These are phyloP conservation scores for Lepidium sativum DNA, from an alignment of 345 rosid species.

Conservation along the genomic window DNA sequence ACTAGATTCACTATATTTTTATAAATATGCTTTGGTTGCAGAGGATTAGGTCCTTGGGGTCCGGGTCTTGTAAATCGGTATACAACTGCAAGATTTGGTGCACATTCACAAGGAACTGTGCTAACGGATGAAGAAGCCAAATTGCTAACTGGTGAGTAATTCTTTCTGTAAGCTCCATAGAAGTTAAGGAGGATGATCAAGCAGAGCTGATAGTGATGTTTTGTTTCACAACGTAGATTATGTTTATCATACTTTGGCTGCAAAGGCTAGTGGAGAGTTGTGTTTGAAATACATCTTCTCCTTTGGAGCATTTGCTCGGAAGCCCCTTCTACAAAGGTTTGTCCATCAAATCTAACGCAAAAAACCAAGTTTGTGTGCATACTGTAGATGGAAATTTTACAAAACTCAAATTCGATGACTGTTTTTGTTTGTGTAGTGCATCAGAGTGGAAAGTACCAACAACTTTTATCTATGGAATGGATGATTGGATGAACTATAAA, in stretches of 20 bases:
- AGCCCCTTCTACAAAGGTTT: slow-evolving; percentile 80
- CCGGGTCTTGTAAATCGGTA: slow-evolving; percentile 77
- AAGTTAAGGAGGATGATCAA: background rate
- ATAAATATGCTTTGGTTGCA: slow-evolving; percentile 27
- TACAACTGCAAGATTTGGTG: slow-evolving; percentile 76
- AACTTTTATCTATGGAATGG: slow-evolving; percentile 71
- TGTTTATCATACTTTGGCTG: slow-evolving; percentile 79
- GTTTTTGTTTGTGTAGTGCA: slow-evolving; percentile 48
- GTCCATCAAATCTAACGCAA: slow-evolving; percentile 1
- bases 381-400: background rate
- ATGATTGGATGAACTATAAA: slow-evolving; percentile 93
- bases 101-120: slow-evolving; percentile 43
- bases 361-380: background rate
- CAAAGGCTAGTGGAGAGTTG: slow-evolving; percentile 96
- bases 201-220: slow-evolving; percentile 9
- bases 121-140: slow-evolving; percentile 65
- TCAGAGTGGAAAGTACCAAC: slow-evolving; percentile 99
- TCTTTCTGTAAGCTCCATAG: background rate
- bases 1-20: background rate
- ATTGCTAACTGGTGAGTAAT: slow-evolving; percentile 61
- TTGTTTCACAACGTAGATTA: slow-evolving; percentile 44
- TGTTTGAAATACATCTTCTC: slow-evolving; percentile 89
- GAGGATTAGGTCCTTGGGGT: slow-evolving; percentile 99
- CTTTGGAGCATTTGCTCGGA: slow-evolving; percentile 88
- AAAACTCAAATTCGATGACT: background rate